These are phyloP conservation scores for Eimeria tenella DNA, from an alignment of 169 alveolate species.

Conservation along the genomic window DNA sequence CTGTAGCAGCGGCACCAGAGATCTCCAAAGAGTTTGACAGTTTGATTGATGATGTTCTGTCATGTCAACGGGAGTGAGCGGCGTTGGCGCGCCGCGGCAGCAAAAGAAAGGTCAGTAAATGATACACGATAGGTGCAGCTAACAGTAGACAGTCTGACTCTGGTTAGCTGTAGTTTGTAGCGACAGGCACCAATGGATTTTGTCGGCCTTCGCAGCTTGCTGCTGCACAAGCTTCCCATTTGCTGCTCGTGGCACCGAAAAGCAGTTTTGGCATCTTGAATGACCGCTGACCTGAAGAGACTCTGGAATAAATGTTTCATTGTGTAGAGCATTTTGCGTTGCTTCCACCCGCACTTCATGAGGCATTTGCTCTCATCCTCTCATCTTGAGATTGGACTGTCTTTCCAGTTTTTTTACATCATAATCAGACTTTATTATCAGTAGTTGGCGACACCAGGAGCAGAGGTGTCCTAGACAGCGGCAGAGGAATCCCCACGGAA, in stretches of 20 bases:
- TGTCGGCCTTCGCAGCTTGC: too few species aligned
- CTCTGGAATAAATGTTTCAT: too few species aligned
- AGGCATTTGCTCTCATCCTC: too few species aligned
- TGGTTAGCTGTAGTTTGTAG: neutral
- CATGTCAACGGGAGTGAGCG: neutral
- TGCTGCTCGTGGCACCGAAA: neutral
- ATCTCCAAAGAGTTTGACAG: neutral
- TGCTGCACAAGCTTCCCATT: too few species aligned
- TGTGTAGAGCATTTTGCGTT: too few species aligned
- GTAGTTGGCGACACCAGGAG: too few species aligned
- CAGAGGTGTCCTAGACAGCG: too few species aligned
- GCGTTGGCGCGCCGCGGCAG: neutral
- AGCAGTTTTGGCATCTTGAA: neutral
- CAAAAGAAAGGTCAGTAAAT: constrained; percentile 13
- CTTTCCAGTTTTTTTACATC: too few species aligned
- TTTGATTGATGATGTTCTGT: neutral
- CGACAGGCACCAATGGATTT: neutral
- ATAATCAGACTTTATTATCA: too few species aligned
- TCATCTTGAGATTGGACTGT: too few species aligned
- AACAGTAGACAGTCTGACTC: neutral
- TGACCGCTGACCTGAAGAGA: neutral
- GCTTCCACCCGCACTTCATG: too few species aligned
- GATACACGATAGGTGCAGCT: neutral
- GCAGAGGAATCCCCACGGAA: too few species aligned
- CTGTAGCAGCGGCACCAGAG: constrained; percentile 1